Evolutionary conservation across 116 monocot genomes (phyloP).

Genomic region (Posidonia oceanica): DNA sequence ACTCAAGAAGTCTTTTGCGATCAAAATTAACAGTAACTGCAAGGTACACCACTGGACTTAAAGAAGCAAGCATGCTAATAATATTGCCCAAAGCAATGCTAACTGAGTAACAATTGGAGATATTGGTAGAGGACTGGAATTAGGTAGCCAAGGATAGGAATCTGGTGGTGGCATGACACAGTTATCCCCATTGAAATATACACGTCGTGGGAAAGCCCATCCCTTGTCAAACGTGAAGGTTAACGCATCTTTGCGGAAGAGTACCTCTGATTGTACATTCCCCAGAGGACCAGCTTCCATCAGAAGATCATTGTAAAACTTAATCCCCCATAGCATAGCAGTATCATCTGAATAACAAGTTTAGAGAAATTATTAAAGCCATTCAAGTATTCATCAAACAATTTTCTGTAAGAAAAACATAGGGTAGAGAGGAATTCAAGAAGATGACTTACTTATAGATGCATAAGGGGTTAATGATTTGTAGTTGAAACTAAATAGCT

Average conservation of each 20-base stretch:
- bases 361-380: neutral
- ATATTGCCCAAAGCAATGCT: neutral
- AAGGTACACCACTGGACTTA: neutral
- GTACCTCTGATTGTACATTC: slow-evolving; percentile 81
- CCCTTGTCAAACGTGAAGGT: slow-evolving; percentile 77
- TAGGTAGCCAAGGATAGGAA: slow-evolving; percentile 66
- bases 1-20: no score
- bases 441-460: slow-evolving; percentile 14
- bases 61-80: neutral
- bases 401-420: no score
- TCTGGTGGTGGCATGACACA: slow-evolving; percentile 76
- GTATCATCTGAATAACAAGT: slow-evolving; percentile 38
- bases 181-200: slow-evolving; percentile 86
- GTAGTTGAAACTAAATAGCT: slow-evolving; percentile 35
- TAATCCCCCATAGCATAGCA: slow-evolving; percentile 42
- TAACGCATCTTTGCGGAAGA: slow-evolving; percentile 45
- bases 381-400: no score
- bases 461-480: slow-evolving; percentile 14
- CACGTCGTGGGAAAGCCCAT: slow-evolving; percentile 85
- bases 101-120: neutral
- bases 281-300: slow-evolving; percentile 70
- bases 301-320: slow-evolving; percentile 52
- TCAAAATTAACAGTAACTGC: slow-evolving; percentile 2
- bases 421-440: no score
- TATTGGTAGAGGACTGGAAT: slow-evolving; percentile 12